Base-by-base conservation (phyloP, 2,329 filamentous ascomycete species). In the Cercospora sp. region DNA sequence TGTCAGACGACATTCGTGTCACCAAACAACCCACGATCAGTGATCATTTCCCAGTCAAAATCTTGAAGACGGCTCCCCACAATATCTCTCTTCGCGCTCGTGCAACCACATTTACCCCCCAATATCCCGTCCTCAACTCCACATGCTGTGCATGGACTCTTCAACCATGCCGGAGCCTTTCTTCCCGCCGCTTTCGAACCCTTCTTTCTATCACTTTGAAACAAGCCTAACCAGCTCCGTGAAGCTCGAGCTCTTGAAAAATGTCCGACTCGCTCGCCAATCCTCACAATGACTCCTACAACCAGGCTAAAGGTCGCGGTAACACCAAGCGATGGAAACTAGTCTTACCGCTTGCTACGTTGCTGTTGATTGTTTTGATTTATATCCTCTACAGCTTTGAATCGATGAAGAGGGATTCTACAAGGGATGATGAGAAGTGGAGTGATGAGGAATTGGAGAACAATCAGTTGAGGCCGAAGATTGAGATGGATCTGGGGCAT, bases 401-500 rank as follows among this genome's bases (percentile, higher is more conserved):
- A 5, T n/a, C 53, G 45, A 51, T 26, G 45, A 23, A n/a, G 16
- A 12, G 8, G 20, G 26, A 18, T n/a, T 16, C 53, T 23, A 9
- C 26, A 20, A 31, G 53, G 7, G n/a, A n/a, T 9, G 28, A 33
- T n/a, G 53, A 30, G 12, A 18, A n/a, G 16, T 58, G 53, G 53
- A 58, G 53, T 28, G 13, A 30, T n/a, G 30, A 58, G 53, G 13
- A 58, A 31, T 18, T 58, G 28, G 53, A 58, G 26, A 58, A 58
- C 10, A 33, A 33, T 36, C 23, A 61, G 5, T 23, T 45, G 33
- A 61, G 23, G 33, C 59, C 59, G 33, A 61, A 28, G 5, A 23
- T 61, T 26, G 59, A 45, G 31, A 42, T 61, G 31, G 59, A 61
- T 20, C n/a, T 61, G 30, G 59, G 59, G 1, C 59, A 61, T 61